Base-by-base conservation (phyloP, 345 rosid species). In the Eucalyptus rudis region DNA sequence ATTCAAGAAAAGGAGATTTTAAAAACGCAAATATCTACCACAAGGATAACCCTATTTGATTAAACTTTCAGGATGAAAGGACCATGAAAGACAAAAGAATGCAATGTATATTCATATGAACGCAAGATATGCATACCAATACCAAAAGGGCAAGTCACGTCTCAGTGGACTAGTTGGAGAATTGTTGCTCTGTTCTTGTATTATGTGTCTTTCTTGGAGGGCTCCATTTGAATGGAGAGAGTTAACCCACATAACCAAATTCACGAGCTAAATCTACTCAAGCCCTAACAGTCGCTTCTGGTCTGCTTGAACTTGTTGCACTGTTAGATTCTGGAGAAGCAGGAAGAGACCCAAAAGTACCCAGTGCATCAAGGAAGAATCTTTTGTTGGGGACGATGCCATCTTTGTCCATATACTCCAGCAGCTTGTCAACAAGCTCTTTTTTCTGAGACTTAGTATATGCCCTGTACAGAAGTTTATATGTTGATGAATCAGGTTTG, bases 381-480 rank as follows among this genome's bases (percentile, higher is more conserved):
- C 94, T 94, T 92, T 96, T 96, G 87, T 95, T 95, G 19, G 98
- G 98, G 40, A 96, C 93, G 44, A 97, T 92, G 81, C 99, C 98
- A 85, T 95, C 96, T 91, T 88, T 93, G 88, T 95, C 97, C 99
- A 97, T 96, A 87, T 90, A 90, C 91, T 93, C 92, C 88, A 95
- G 89, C 92, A 97, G 89, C 88, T 93, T 91, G 92, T 94, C 95
- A 33, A 96, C 91, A 87, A 94, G 95, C 89, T 95, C 95, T 93
- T 96, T 97, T 92, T 90, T 93, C 86, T 95, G 92, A 87, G 96
- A 95, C 92, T 94, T 96, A 13, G 96, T 95, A 89, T 93, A 97
- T 86, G 98, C 96, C 92, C 91, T 97, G 64, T 96, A 97, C 20
- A 97, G 94, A 92, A 97, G 96, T 90, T 93, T 97, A 93, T 97